These are phyloP conservation scores for Fusarium napiforme DNA, from an alignment of 2,329 filamentous ascomycete genomes.

Conservation along the genomic window DNA sequence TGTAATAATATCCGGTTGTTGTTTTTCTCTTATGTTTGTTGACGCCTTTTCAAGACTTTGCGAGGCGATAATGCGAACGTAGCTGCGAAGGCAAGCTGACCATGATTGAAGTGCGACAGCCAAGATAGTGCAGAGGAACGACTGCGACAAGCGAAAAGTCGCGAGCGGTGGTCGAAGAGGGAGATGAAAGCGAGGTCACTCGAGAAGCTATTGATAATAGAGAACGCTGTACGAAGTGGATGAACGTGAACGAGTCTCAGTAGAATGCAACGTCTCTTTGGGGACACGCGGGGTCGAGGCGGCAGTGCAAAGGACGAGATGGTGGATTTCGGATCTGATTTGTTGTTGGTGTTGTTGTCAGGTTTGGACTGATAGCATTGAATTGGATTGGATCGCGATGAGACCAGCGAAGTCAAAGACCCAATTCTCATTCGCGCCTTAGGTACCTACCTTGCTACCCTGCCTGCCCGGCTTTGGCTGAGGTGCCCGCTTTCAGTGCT, in stretches of 20 bases:
- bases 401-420: conserved; percentile 36
- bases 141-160: conserved; percentile 45
- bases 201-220: neutral
- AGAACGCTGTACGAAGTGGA: neutral
- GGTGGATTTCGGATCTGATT: conserved; percentile 17
- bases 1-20: conserved; percentile 6
- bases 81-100: conserved; percentile 47
- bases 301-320: conserved; percentile 20
- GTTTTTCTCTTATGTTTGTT: conserved; percentile 9
- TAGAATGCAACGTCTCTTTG: conserved; percentile 23
- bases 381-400: conserved; percentile 33
- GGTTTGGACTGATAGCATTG: conserved; percentile 36
- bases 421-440: conserved; percentile 39
- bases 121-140: conserved; percentile 38
- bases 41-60: conserved; percentile 47
- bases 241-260: neutral
- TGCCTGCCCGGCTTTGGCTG: conserved; percentile 4
- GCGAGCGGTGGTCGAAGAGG: conserved; percentile 37
- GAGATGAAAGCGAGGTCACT: conserved; percentile 29
- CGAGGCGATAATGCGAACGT: conserved; percentile 45
- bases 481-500: conserved; percentile 15
- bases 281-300: conserved; percentile 26
- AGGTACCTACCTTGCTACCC: conserved; percentile 2
- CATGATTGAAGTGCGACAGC: conserved; percentile 46
- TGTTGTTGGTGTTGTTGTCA: conserved; percentile 38